These are phyloP conservation scores for Claviceps sp. DNA, from an alignment of 2,329 filamentous ascomycete genomes.

Conservation along the genomic window DNA sequence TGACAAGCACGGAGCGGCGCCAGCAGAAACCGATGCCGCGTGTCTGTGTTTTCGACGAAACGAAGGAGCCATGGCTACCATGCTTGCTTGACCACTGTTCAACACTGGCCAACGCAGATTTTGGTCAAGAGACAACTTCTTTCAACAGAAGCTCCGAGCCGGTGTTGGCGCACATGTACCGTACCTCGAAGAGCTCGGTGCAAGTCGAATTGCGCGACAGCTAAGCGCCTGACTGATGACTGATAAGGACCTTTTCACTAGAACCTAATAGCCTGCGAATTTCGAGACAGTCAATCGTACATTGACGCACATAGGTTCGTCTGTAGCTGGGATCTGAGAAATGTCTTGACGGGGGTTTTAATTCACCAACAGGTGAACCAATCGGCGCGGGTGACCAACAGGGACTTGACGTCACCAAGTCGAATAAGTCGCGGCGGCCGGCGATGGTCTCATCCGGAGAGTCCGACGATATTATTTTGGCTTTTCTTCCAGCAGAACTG, in stretches of 20 bases:
- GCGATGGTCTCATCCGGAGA: too few relatives aligned
- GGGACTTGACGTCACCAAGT: too few relatives aligned
- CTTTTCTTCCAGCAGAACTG: too few relatives aligned
- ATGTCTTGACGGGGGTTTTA: background rate
- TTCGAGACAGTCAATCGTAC: background rate
- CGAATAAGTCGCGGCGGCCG: too few relatives aligned
- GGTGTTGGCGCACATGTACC: background rate
- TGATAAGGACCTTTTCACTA: background rate
- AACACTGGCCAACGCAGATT: background rate
- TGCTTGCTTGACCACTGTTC: background rate
- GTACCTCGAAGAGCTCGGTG: background rate
- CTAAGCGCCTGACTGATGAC: background rate
- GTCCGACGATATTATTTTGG: too few relatives aligned
- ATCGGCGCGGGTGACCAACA: background rate
- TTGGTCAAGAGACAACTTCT: background rate
- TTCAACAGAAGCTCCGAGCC: background rate
- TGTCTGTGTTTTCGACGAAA: background rate
- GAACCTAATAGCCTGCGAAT: background rate
- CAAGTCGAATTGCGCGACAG: background rate
- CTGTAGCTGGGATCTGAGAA: background rate
- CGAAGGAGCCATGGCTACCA: constrained; percentile 1
- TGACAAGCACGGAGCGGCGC: background rate
- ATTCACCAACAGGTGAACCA: background rate
- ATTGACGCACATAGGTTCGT: background rate
- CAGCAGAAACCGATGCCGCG: constrained; percentile 1